Conservation (phyloP, 345 rosid genomes). For the Bruguiera gymnorhiza region DNA sequence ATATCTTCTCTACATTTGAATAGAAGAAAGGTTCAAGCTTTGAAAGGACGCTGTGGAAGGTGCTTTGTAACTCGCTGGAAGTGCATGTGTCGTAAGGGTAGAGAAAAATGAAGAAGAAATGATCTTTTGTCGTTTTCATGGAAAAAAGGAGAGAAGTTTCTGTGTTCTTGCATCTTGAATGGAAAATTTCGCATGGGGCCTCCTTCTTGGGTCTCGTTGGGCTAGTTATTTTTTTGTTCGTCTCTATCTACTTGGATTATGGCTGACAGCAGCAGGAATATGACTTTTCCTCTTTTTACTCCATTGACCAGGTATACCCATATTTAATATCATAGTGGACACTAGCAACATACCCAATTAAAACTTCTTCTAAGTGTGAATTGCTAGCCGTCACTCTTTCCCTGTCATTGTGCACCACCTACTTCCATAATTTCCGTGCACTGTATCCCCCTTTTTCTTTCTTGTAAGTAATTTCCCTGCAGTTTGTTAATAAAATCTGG, state of each 20-base stretch:
- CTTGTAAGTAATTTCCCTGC: background rate
- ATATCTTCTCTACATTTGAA: background rate
- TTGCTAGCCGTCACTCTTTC: background rate
- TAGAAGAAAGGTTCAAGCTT: constrained; percentile 6
- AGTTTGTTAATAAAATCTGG: background rate
- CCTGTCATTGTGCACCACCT: background rate
- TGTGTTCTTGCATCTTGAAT: background rate
- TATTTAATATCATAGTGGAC: background rate
- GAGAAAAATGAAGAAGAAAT: constrained; percentile 16
- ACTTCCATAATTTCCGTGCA: background rate
- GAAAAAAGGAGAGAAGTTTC: constrained; percentile 18
- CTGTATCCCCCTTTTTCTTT: too few relatives aligned
- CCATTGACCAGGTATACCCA: background rate
- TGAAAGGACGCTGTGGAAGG: constrained; percentile 22
- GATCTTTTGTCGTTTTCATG: background rate
- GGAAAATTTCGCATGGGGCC: background rate
- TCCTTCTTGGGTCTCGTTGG: background rate
- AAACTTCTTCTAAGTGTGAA: constrained; percentile 9
- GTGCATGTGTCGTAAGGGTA: constrained; percentile 3
- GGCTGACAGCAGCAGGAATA: background rate
- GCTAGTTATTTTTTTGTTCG: background rate
- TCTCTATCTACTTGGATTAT: background rate
- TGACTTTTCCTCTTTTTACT: background rate
- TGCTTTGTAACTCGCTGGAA: constrained; percentile 4
- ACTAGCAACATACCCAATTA: background rate